Conservation (phyloP, 2,329 filamentous ascomycete species). For the Kalaharituber pfeilii region DNA sequence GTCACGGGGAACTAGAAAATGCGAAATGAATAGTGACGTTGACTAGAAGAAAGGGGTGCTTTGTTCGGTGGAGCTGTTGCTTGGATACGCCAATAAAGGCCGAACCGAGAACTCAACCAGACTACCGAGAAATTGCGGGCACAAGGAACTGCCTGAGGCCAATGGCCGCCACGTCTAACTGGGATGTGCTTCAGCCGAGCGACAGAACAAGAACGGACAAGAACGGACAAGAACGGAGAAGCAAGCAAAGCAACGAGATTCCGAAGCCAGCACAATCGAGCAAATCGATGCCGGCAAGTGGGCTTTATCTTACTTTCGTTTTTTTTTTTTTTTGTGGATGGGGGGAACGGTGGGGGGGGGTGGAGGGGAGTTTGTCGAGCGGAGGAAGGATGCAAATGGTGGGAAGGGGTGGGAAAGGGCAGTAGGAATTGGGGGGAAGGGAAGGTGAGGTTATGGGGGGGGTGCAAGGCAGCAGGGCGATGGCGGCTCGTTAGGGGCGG, state of each 20-base stretch:
- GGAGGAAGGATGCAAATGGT: conserved; percentile 16
- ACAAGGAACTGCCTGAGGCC: neutral
- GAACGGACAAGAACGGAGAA: neutral
- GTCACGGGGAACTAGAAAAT: conserved; percentile 2
- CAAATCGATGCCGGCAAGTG: too few relatives aligned
- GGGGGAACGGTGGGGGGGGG: neutral
- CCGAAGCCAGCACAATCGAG: too few relatives aligned
- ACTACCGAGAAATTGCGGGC: neutral
- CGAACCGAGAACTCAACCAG: neutral
- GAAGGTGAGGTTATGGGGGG: conserved; percentile 2
- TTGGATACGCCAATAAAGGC: neutral
- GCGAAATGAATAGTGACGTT: neutral
- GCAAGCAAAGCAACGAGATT: too few relatives aligned
- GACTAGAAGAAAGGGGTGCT: conserved; percentile 7
- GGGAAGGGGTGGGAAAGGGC: conserved; percentile 6
- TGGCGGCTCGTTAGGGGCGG: neutral
- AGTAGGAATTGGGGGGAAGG: neutral
- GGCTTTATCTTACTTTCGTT: too few relatives aligned
- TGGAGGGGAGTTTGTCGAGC: conserved; percentile 9
- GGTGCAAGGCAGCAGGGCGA: conserved; percentile 5
- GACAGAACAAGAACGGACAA: neutral
- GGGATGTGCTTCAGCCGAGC: neutral
- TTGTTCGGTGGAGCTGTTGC: neutral
- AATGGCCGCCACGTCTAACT: neutral
- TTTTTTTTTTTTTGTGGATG: too few relatives aligned